Base-by-base conservation (phyloP, 257 asterid genomes). In the Lithospermum erythrorhizon region DNA sequence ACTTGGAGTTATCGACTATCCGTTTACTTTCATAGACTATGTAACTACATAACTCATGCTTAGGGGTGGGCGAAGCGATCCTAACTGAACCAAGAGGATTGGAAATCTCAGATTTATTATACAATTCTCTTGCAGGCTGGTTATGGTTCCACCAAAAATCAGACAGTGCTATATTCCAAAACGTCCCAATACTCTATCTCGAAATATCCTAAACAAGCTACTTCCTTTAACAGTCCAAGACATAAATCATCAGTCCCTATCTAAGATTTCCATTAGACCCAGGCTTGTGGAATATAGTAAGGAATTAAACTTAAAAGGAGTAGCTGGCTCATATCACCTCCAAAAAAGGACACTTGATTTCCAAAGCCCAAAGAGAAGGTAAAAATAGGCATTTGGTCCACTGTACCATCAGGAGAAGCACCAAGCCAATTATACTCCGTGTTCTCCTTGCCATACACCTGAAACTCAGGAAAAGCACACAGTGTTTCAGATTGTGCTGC, bases 131-230 rank as follows among this genome's bases (percentile, higher is more conserved):
- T 2, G 96, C 95, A 5, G 97, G 96, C 53, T 78, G 86, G 60
- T 85, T 96, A 67, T 87, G 87, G 47, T 83, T 75, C 95, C 89
- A 87, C 98, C 98, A 90, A 70, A 90, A 87, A 84, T 90, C 97
- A 35, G 86, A 85, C 71, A 87, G 72, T 7, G 91, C 94, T 29
- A 65, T 70, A 75, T 76, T 76, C 73, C 73, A 90, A 59, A 21
- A 69, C 16, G 21, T 72, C 61, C 96, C 96, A 87, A 67, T 90
- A 87, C 37, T 82, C 9, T 55, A 70, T 83, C 74, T 30, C 96
- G 76, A 45, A 85, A 18, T 66, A 90, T 27, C 79, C 89, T 84
- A 69, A 90, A 82, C 79, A 85, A 76, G 72, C 94, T 87, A 66
- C 95, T 87, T 29, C 96, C 97, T 10, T 80, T 76, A 24, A 64